These are phyloP conservation scores for Tilletia setariae DNA, from an alignment of 1,284 basidiomycete species.

Conservation along the genomic window DNA sequence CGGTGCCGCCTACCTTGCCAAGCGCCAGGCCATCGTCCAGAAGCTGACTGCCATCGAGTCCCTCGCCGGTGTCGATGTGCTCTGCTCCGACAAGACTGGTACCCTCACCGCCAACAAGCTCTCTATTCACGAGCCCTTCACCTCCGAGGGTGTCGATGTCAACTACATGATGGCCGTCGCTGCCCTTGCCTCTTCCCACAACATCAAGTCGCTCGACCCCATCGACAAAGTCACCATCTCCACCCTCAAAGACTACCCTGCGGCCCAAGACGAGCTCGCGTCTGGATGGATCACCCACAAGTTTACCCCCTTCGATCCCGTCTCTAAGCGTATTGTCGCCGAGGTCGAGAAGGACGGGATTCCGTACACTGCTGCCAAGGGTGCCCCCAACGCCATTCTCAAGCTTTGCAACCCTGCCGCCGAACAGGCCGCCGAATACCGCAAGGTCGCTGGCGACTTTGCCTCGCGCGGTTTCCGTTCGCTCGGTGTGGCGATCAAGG, in stretches of 20 bases:
- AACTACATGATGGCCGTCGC: constrained; percentile 68
- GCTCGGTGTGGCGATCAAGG: constrained; percentile 82
- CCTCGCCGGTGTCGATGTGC: constrained; percentile 90
- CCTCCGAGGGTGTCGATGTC: constrained; percentile 70
- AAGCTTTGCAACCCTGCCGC: constrained; percentile 73
- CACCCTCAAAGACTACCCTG: constrained; percentile 65
- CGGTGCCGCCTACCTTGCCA: constrained; percentile 94
- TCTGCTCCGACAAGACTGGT: constrained; percentile 68
- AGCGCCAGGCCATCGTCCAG: constrained; percentile 97
- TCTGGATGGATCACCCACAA: constrained; percentile 87
- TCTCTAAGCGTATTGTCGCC: constrained; percentile 97
- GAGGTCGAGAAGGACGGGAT: constrained; percentile 85
- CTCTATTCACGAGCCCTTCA: constrained; percentile 89
- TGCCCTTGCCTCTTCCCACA: constrained; percentile 94
- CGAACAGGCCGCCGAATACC: constrained; percentile 57
- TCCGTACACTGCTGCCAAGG: constrained; percentile 92
- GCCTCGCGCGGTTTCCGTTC: constrained; percentile 94
- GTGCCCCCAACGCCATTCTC: constrained; percentile 90
- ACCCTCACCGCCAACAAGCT: constrained; percentile 97
- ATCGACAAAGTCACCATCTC: constrained; percentile 85
- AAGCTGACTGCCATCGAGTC: constrained; percentile 98
- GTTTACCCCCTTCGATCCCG: constrained; percentile 99
- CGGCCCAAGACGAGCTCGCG: constrained; percentile 65
- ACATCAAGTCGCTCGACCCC: constrained; percentile 72
- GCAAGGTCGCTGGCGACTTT: constrained; percentile 80